Base-by-base conservation (phyloP, 1,284 basidiomycete genomes). In the Ceratobasidium theobromae region DNA sequence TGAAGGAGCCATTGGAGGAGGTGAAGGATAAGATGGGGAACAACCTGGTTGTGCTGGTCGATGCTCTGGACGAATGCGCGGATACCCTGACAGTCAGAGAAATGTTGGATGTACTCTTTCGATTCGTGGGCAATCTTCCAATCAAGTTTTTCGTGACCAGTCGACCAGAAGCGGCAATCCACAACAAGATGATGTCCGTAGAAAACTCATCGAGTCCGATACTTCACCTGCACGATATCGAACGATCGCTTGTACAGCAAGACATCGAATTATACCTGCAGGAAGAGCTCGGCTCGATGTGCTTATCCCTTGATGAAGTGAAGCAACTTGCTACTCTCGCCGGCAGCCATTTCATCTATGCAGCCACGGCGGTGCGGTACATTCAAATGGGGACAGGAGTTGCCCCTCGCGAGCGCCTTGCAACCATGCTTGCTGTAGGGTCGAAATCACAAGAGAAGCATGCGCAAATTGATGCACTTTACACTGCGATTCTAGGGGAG, bases 241-340 rank as follows among this genome's bases (percentile, higher is more conserved):
- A n/a, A n/a, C n/a, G n/a, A n/a, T n/a, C n/a, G n/a, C n/a, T n/a
- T n/a, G 62, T 65, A 11, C 27, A 53, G 28, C 38, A 32, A n/a
- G 67, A 68, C 30, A 68, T 68, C 21, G 30, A 54, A 16, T 35
- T 52, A 12, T 68, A 66, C 40, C 35, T 68, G 3, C 23, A 45
- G n/a, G 25, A 38, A 27, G 25, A 11, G 38, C 58, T 68, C 12
- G 33, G 11, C 28, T 67, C 18, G 5, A 32, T 32, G 23, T 32
- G 18, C 21, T n/a, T 3, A n/a, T n/a, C 21, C 25, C 38, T 8
- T 41, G 65, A 1, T 48, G 40, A 11, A 45, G 35, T 16, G 12
- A 45, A 9, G 65, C 9, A 57, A 18, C 3, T 51, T 68, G 12
- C 65, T 68, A 48, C 53, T 68, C 27, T 46, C 21, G 8, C 60